These are phyloP conservation scores for Lachnellula subtilissima DNA, from an alignment of 2,329 filamentous ascomycete species.

Conservation along the genomic window DNA sequence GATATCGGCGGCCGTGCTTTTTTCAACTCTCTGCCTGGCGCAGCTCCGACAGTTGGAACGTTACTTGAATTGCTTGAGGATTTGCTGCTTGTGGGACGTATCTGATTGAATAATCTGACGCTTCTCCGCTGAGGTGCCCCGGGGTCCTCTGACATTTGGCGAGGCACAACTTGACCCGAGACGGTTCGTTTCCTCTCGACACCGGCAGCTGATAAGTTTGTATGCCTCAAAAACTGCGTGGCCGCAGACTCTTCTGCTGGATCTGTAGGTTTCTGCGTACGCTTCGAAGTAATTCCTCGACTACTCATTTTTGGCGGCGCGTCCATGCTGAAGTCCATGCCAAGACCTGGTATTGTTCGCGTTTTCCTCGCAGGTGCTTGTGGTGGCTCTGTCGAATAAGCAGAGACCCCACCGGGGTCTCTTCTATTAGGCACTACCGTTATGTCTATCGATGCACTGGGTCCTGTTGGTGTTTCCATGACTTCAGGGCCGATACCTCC, in stretches of 20 bases:
- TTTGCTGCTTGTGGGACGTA: conserved; percentile 51
- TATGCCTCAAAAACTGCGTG: conserved; percentile 21
- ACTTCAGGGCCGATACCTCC: conserved; percentile 44
- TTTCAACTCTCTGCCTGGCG: conserved; percentile 70
- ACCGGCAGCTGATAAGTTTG: conserved; percentile 28
- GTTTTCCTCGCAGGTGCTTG: conserved; percentile 41
- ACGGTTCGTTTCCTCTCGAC: conserved; percentile 81
- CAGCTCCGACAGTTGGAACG: conserved; percentile 51
- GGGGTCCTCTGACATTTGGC: conserved; percentile 54
- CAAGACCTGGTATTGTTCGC: conserved; percentile 29
- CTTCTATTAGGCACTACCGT: conserved; percentile 24
- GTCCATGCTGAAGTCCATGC: conserved; percentile 32
- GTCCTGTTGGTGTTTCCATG: conserved; percentile 58
- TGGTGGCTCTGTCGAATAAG: conserved; percentile 39
- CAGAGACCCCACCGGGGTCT: conserved; percentile 25
- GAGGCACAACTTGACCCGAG: conserved; percentile 69
- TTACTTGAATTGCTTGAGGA: conserved; percentile 37
- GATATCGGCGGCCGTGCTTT: conserved; percentile 73
- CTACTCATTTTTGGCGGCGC: conserved; percentile 32
- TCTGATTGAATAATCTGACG: conserved; percentile 66
- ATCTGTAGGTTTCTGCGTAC: conserved; percentile 27
- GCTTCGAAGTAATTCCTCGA: conserved; percentile 30
- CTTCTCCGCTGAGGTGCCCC: conserved; percentile 63
- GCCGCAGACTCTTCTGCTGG: conserved; percentile 26
- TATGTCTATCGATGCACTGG: conserved; percentile 38